Conservation (phyloP, 108 stramenopile species). For the Pinguiococcus pyrenoidosus region DNA sequence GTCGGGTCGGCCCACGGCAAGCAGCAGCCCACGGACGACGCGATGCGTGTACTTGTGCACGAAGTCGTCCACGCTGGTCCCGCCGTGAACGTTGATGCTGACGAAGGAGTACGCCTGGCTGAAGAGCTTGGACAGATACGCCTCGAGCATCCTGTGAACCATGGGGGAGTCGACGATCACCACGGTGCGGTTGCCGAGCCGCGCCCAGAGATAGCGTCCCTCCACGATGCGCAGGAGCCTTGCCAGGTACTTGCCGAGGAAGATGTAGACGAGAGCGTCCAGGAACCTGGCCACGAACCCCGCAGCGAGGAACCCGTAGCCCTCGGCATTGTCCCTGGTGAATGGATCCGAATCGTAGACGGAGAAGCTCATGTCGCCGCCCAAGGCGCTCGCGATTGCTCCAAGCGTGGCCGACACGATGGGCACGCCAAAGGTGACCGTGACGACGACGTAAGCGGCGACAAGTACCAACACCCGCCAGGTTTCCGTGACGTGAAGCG, state of each 20-base stretch:
- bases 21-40: conserved; percentile 53
- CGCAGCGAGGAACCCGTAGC: neutral
- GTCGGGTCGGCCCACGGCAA: conserved; percentile 66
- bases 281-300: conserved; percentile 27
- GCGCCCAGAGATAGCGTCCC: conserved; percentile 46
- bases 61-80: conserved; percentile 58
- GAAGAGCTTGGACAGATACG: conserved; percentile 61
- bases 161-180: conserved; percentile 64
- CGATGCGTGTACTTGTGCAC: conserved; percentile 62
- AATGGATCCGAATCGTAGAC: neutral
- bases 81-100: conserved; percentile 49
- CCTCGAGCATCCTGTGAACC: conserved; percentile 57
- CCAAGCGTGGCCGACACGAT: neutral
- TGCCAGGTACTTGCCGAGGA: conserved; percentile 53
- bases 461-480: conserved; percentile 14
- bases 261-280: conserved; percentile 60
- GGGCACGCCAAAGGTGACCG: conserved; percentile 4
- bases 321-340: neutral
- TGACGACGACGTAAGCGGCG: conserved; percentile 5
- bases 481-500: conserved; percentile 9
- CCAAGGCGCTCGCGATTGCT: neutral
- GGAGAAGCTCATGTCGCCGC: conserved; percentile 4
- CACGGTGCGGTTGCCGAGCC: conserved; percentile 62
- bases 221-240: conserved; percentile 43
- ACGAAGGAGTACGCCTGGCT: conserved; percentile 56